Conservation (phyloP, 805 yeast genomes). For the Myxozyma nipponensis region DNA sequence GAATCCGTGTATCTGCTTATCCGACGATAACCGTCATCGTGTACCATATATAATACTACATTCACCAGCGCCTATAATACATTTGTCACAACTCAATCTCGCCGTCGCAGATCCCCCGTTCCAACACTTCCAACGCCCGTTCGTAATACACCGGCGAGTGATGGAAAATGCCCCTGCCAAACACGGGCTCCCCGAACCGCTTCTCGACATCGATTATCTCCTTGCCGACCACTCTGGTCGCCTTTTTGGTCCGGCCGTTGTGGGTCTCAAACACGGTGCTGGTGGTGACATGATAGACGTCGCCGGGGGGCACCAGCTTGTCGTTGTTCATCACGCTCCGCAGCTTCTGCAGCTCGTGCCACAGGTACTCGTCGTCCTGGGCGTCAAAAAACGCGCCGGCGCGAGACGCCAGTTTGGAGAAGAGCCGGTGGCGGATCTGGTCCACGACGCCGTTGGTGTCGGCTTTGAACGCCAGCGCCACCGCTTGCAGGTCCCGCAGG, state of each 20-base stretch:
- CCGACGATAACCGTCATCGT: constrained; percentile 50
- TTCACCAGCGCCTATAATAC: no score
- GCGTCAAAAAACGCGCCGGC: constrained; percentile 28
- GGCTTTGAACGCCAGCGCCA: constrained; percentile 32
- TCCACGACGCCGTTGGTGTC: constrained; percentile 32
- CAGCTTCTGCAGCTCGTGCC: constrained; percentile 32
- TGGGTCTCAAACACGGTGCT: constrained; percentile 32
- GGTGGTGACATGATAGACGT: constrained; percentile 35
- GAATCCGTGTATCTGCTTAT: constrained; percentile 88
- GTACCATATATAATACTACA: neutral
- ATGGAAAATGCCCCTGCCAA: constrained; percentile 36
- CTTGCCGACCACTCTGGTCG: constrained; percentile 33
- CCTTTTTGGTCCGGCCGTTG: constrained; percentile 30
- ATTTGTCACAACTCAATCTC: neutral
- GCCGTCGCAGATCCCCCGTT: constrained; percentile 31
- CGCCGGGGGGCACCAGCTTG: constrained; percentile 38
- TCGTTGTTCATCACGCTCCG: constrained; percentile 35
- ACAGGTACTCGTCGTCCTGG: constrained; percentile 32
- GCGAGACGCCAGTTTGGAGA: constrained; percentile 31
- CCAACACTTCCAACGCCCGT: constrained; percentile 33
- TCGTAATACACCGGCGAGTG: constrained; percentile 38
- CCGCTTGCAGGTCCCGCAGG: constrained; percentile 34
- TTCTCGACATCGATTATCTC: constrained; percentile 34
- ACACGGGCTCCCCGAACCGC: constrained; percentile 36
- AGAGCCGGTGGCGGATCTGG: constrained; percentile 30